Evolutionary conservation across 2,329 filamentous ascomycete genomes (phyloP).

Genomic region (Akanthomyces dipterigenus): DNA sequence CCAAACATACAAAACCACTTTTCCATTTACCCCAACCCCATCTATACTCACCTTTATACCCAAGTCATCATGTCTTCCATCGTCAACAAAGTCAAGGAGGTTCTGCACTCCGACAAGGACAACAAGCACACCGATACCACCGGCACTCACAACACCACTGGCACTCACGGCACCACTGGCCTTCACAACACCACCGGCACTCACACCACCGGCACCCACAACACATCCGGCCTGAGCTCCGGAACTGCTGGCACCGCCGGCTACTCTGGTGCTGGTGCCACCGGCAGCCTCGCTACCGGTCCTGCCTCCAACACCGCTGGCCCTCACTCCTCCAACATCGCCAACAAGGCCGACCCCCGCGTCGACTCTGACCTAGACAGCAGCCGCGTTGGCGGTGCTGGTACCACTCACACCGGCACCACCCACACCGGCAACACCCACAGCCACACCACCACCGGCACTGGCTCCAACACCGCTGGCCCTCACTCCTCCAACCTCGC

Average conservation of each 20-base stretch:
- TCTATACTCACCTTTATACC: slow-evolving; percentile 4
- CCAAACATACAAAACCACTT: slow-evolving; percentile 2
- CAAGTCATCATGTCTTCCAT: slow-evolving; percentile 46
- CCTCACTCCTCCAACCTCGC: slow-evolving; percentile 35
- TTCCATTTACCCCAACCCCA: background rate
- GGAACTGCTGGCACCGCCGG: slow-evolving; percentile 17
- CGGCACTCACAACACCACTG: slow-evolving; percentile 6
- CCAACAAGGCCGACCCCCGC: slow-evolving; percentile 44
- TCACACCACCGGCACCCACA: slow-evolving; percentile 28
- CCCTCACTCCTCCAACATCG: slow-evolving; percentile 34
- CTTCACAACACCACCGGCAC: slow-evolving; percentile 35
- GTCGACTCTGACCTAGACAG: slow-evolving; percentile 44
- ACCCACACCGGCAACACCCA: background rate
- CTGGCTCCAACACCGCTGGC: slow-evolving; percentile 22
- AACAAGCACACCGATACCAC: slow-evolving; percentile 20
- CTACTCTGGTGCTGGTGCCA: slow-evolving; percentile 20
- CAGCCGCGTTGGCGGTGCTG: slow-evolving; percentile 16
- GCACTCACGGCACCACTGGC: slow-evolving; percentile 32
- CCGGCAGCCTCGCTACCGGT: slow-evolving; percentile 14
- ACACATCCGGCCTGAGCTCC: slow-evolving; percentile 23
- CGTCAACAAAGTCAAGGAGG: slow-evolving; percentile 55
- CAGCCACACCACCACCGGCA: slow-evolving; percentile 15
- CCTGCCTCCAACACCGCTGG: slow-evolving; percentile 22
- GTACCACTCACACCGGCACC: slow-evolving; percentile 9
- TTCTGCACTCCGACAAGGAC: slow-evolving; percentile 38